Conservation (phyloP, 805 yeast genomes). For the Lipomyces kockii region DNA sequence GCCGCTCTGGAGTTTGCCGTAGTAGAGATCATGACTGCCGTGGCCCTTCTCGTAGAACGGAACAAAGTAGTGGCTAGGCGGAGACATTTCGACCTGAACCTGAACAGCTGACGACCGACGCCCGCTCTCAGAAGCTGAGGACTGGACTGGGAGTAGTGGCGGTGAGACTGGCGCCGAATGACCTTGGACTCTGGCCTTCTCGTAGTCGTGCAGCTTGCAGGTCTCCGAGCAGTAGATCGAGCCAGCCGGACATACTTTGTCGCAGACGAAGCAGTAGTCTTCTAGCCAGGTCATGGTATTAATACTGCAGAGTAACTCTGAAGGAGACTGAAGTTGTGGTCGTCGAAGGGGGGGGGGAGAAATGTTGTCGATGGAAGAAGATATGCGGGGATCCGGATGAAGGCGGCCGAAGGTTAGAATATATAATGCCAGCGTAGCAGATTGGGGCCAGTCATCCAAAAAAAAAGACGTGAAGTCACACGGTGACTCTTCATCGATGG, state of each 20-base stretch:
- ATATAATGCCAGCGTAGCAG: background rate
- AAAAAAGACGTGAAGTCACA: background rate
- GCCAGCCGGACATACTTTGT: slow-evolving; percentile 53
- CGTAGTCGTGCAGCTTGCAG: slow-evolving; percentile 47
- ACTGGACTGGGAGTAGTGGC: slow-evolving; percentile 19
- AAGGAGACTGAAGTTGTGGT: background rate
- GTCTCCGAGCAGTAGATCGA: slow-evolving; percentile 55
- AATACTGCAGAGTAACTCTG: background rate
- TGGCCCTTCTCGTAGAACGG: slow-evolving; percentile 19
- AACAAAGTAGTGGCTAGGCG: slow-evolving; percentile 19
- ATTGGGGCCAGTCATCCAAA: background rate
- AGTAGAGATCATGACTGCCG: slow-evolving; percentile 6
- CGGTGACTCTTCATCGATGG: background rate
- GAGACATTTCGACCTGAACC: slow-evolving; percentile 19
- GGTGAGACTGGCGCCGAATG: slow-evolving; percentile 27
- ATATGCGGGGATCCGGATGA: background rate
- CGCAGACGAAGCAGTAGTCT: slow-evolving; percentile 65
- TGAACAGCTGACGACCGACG: slow-evolving; percentile 33
- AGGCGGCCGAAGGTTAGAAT: background rate
- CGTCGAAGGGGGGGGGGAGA: too few species aligned
- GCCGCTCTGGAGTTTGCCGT: background rate
- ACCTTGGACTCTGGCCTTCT: slow-evolving; percentile 14
- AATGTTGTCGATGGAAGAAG: background rate
- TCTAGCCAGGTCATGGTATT: slow-evolving; percentile 46
- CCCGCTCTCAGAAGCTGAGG: slow-evolving; percentile 16